Conservation (phyloP, 306 rosid genomes). For the Acacia crassicarpa region DNA sequence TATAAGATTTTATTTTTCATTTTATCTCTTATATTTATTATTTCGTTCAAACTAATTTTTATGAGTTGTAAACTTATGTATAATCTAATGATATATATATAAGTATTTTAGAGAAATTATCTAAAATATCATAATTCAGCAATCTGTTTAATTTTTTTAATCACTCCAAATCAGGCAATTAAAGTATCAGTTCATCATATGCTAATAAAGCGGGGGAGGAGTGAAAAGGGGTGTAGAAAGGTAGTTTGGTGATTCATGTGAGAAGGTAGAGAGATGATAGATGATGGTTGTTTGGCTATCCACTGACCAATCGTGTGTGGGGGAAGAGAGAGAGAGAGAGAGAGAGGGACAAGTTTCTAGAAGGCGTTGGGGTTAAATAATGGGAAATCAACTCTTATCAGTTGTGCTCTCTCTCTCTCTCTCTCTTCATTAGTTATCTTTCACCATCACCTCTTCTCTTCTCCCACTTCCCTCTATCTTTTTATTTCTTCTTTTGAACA, state of each 20-base stretch:
- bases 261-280: neutral
- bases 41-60: too few relatives aligned
- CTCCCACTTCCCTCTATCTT: neutral
- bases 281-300: neutral
- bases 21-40: too few relatives aligned
- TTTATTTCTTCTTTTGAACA: neutral
- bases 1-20: too few relatives aligned
- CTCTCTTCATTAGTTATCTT: constrained; percentile 37
- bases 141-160: too few relatives aligned
- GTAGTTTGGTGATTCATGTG: neutral
- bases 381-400: too few relatives aligned
- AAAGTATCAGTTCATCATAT: too few relatives aligned
- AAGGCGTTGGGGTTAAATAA: constrained; percentile 35
- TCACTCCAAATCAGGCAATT: too few relatives aligned
- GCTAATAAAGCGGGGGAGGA: neutral
- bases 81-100: too few relatives aligned
- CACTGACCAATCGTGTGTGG: neutral
- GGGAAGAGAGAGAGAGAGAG: neutral
- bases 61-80: too few relatives aligned
- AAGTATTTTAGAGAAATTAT: too few relatives aligned
- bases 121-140: too few relatives aligned
- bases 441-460: constrained; percentile 19
- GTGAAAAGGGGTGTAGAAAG: neutral
- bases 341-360: constrained; percentile 53
- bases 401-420: constrained; percentile 25